Evolutionary conservation across 495 filamentous ascomycete genomes (phyloP), one percentile per base, ranked within the genome.

Genomic region (Staphylotrichum longicolle): DNA sequence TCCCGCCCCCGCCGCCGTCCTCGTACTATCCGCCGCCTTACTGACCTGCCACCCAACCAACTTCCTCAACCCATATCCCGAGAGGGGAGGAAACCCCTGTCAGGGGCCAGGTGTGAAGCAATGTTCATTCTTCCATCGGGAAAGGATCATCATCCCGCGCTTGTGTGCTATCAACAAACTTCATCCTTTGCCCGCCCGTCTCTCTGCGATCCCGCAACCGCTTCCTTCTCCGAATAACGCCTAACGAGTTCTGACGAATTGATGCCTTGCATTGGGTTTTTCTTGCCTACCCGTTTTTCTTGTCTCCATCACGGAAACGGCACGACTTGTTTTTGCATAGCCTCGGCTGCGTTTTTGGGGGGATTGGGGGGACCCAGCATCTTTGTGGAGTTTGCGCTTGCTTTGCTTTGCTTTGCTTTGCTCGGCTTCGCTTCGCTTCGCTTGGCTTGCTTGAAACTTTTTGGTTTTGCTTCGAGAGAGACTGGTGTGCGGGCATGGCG

Each of bases 1-100:
- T 60, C n/a, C 65, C 63, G 12, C 70, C 69, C 4, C 69, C 70
- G 10, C 72, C 72, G 1, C 60, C 63, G 12, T 46, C 66, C 7
- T 61, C 64, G 7, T 74, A 73, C 51, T 67, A 54, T 53, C 48
- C 49, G 7, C 63, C 63, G 14, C 56, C 44, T 14, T 63, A 68
- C 62, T 57, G 15, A 59, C 11, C 30, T 7, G 32, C 9, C 30
- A n/a, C 3, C 35, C 8, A 46, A 46, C 9, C n/a, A 10, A 20
- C 32, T 27, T 27, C 9, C 41, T 32, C 8, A 20, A 10, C 10
- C 37, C 37, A 39, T 39, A 1, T 39, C 10, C 12, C 46, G 33
- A 12, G 15, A 27, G 20, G 20, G 20, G 20, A 27, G 41, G 15
- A 30, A 34, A 34, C 20, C 37, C 37, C 10, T 39, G 3, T 11